phyloP scores from a whole-genome alignment of 2,329 filamentous ascomycete species.

The Aspergillus phoenicis region DNA sequence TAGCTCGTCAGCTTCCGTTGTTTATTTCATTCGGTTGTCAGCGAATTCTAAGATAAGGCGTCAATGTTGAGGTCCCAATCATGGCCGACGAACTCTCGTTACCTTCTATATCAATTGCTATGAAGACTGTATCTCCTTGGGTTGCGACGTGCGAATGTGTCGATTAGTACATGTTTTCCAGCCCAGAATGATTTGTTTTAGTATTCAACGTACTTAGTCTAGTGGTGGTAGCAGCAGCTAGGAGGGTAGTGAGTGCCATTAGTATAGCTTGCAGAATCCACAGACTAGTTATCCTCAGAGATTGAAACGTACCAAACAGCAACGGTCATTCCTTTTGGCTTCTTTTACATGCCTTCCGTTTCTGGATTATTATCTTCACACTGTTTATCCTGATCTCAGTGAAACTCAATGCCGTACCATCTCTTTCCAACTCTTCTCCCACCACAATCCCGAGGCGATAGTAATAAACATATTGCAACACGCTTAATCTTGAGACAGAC shows the following conservation, averaged over 20 bases:
- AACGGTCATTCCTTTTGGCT: neutral
- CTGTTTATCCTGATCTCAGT: too few relatives aligned
- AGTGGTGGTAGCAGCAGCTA: neutral
- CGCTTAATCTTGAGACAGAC: too few relatives aligned
- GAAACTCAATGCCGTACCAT: too few relatives aligned
- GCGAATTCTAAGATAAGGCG: too few relatives aligned
- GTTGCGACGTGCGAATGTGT: neutral
- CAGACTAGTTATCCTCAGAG: neutral
- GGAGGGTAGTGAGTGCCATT: neutral
- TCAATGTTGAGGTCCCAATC: neutral
- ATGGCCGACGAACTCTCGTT: neutral
- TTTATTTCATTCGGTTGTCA: neutral
- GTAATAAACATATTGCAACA: too few relatives aligned
- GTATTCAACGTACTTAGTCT: neutral
- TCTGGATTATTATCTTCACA: rapidly evolving
- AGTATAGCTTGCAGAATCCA: neutral
- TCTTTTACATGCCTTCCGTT: too few relatives aligned
- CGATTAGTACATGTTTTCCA: neutral
- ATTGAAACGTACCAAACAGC: neutral
- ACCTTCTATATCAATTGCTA: conserved; percentile 1
- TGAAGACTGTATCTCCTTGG: neutral
- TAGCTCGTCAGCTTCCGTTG: neutral
- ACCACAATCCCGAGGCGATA: too few relatives aligned
- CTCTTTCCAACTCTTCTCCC: too few relatives aligned
- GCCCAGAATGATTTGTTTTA: neutral